phyloP scores from a whole-genome alignment of 1,139 yeast genomes.

The Yamadazyma pseudoaaseri region DNA sequence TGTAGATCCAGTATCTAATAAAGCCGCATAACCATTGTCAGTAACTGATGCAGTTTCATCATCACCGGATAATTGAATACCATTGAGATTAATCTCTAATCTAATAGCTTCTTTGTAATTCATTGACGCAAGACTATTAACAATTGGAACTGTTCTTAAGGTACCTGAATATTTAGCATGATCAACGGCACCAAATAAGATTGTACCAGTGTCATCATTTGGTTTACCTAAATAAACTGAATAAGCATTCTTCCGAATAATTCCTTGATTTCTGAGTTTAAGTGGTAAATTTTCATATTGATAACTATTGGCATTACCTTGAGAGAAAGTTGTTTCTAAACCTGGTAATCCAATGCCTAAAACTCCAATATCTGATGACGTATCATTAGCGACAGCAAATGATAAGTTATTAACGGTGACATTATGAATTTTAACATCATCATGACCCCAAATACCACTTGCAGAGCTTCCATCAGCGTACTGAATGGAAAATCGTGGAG shows the following conservation, averaged over 20 bases:
- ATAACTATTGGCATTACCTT: conserved; percentile 11
- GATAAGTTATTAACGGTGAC: conserved; percentile 36
- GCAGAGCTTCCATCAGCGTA: conserved; percentile 51
- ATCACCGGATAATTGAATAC: conserved; percentile 16
- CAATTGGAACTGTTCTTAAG: conserved; percentile 32
- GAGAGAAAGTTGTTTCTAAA: conserved; percentile 19
- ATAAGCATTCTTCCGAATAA: conserved; percentile 50
- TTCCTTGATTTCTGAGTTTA: conserved; percentile 36
- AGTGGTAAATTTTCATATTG: conserved; percentile 31
- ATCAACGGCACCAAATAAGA: conserved; percentile 62
- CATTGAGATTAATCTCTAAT: conserved; percentile 25
- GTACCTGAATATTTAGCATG: conserved; percentile 48
- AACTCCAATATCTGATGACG: conserved; percentile 43
- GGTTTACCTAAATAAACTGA: conserved; percentile 47
- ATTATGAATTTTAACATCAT: conserved; percentile 38
- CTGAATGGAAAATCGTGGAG: conserved; percentile 38
- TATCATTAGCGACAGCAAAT: conserved; percentile 47
- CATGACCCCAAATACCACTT: conserved; percentile 56
- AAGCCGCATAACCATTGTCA: conserved; percentile 24
- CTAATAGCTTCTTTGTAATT: conserved; percentile 25
- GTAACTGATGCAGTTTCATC: conserved; percentile 13
- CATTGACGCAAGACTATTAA: conserved; percentile 18
- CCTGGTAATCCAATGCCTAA: conserved; percentile 41
- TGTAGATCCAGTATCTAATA: conserved; percentile 46
- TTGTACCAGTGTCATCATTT: conserved; percentile 33